Base-by-base conservation (phyloP, 148 eudicot species). In the Drosera capensis region DNA sequence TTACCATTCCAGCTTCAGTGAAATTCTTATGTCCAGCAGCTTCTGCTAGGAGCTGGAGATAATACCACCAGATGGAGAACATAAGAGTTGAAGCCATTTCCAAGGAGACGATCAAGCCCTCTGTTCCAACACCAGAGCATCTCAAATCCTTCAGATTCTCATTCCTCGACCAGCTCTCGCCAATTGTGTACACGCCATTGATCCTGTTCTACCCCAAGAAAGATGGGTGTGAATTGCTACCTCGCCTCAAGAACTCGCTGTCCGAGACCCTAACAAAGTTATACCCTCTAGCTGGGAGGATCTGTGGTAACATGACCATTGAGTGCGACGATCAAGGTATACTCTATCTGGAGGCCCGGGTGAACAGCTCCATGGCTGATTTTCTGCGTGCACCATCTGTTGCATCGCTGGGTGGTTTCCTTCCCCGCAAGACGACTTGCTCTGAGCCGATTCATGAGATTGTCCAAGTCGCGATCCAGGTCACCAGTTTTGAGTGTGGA, bases 31-130 rank as follows among this genome's bases (percentile, higher is more conserved):
- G n/a, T n/a, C n/a, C n/a, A n/a, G n/a, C n/a, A n/a, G n/a, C n/a
- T n/a, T n/a, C n/a, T n/a, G n/a, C n/a, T n/a, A n/a, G n/a, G n/a
- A n/a, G n/a, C n/a, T n/a, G n/a, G n/a, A n/a, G n/a, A n/a, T n/a
- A n/a, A n/a, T n/a, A n/a, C n/a, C n/a, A n/a, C n/a, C n/a, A 28
- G 11, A 28, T 28, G 31, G 11, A 11, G 7, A 28, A 28, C 31
- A 5, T 28, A 28, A 11, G 11, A 11, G 11, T 28, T 28, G 11
- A 28, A 28, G 11, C 11, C 15, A 41, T 36, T 31, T 67, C 68
- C 3, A 48, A 26, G 40, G 67, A 68, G 14, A 16, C 48, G 44
- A 61, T 68, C 56, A 73, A 65, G 18, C 79, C 79, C 1, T 65
- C 59, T 40, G 50, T 62, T 8, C 45, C 55, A 39, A 51, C 45